Percentiles rank a stretch among this genome's conserved stretches.
Evolutionary conservation across 768 basidiomycete species (phyloP).

Genomic region (Amanita fuliginea): DNA sequence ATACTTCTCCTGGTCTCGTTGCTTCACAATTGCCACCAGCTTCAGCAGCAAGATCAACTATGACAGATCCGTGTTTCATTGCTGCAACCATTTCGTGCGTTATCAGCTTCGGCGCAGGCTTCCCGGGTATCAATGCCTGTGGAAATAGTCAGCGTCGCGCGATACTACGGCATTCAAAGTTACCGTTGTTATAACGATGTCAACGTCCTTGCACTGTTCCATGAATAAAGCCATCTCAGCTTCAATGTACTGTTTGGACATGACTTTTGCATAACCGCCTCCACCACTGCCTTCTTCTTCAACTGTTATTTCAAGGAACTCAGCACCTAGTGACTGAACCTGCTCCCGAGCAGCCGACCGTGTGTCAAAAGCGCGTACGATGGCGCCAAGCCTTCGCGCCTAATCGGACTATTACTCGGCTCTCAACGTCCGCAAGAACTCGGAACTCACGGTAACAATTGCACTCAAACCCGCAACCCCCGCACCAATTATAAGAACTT

Average conservation of each 20-base stretch:
- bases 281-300: constrained; percentile 74
- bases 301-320: constrained; percentile 75
- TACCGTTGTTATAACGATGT: constrained; percentile 81
- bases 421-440: neutral
- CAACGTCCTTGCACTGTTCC: constrained; percentile 83
- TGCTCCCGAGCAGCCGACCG: constrained; percentile 80
- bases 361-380: constrained; percentile 84
- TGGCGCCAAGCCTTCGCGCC: constrained; percentile 78
- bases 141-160: neutral
- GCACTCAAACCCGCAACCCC: constrained; percentile 86
- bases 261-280: constrained; percentile 84
- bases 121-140: constrained; percentile 77
- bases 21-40: constrained; percentile 85
- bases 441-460: constrained; percentile 59
- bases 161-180: constrained; percentile 10
- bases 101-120: constrained; percentile 78
- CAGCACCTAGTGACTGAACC: constrained; percentile 82
- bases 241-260: constrained; percentile 84
- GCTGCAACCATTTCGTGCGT: constrained; percentile 77
- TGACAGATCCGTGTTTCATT: constrained; percentile 89
- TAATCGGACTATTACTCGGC: constrained; percentile 14
- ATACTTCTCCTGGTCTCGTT: constrained; percentile 67
- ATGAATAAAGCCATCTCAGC: constrained; percentile 85
- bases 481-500: constrained; percentile 80
- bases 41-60: constrained; percentile 82